A percentile compares a stretch with the other conserved stretches of the same genome.
Conservation (phyloP, 108 stramenopile species). For the Cylindrotheca fusiformis region DNA sequence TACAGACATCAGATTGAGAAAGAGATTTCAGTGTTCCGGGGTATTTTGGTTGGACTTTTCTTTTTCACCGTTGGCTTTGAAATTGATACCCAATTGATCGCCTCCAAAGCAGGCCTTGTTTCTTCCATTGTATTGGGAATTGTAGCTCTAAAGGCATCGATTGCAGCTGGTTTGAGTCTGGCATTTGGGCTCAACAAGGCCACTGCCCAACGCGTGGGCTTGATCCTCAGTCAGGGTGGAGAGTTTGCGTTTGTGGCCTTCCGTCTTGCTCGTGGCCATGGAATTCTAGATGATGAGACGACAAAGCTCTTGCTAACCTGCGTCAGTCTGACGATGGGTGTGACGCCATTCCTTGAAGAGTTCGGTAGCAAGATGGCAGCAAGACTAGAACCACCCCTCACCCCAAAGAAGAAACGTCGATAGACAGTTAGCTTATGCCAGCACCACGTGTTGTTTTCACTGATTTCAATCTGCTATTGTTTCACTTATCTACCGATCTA, state of each 20-base stretch:
- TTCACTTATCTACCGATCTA: too few species aligned
- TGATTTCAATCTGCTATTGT: too few species aligned
- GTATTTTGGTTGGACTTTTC: conserved; percentile 91
- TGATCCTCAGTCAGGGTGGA: conserved; percentile 89
- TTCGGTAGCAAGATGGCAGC: conserved; percentile 37
- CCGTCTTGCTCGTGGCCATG: conserved; percentile 82
- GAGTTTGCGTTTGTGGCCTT: conserved; percentile 96
- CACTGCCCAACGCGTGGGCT: conserved; percentile 75
- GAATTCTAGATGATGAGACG: conserved; percentile 65
- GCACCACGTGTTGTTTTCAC: too few species aligned
- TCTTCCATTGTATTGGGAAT: conserved; percentile 69
- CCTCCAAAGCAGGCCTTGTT: conserved; percentile 58
- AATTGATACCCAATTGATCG: conserved; percentile 82
- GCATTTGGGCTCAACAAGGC: conserved; percentile 63
- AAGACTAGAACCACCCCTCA: conserved; percentile 11
- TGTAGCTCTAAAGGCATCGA: conserved; percentile 71
- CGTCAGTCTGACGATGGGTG: conserved; percentile 90
- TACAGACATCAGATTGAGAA: conserved; percentile 85
- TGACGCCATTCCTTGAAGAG: conserved; percentile 85
- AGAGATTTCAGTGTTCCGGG: conserved; percentile 89
- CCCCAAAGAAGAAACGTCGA: too few species aligned
- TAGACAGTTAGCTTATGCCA: too few species aligned
- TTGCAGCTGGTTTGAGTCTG: conserved; percentile 57
- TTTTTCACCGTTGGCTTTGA: conserved; percentile 96
- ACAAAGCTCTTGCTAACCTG: conserved; percentile 88